Percentiles rank a stretch among this genome's conserved stretches.
Conservation (phyloP, 345 rosid species). For the Acer campestre region DNA sequence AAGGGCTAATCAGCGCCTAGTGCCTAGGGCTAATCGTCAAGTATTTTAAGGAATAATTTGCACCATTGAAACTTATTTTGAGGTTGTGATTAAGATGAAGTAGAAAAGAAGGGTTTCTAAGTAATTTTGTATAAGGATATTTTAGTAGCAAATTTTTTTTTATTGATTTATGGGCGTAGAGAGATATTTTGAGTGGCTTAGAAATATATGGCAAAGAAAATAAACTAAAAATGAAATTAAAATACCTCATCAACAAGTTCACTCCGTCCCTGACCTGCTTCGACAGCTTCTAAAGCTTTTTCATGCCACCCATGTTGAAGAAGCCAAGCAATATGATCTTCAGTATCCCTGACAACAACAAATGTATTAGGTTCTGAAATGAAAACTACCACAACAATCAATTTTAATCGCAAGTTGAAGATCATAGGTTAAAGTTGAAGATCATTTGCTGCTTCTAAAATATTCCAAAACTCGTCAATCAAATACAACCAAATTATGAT, state of each 20-base stretch:
- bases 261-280: conserved; percentile 92
- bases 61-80: too few species aligned
- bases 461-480: neutral
- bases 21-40: too few species aligned
- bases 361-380: conserved; percentile 12
- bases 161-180: too few species aligned
- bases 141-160: too few species aligned
- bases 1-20: too few species aligned
- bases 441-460: neutral
- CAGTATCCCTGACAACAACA: conserved; percentile 74
- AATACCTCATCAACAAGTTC: conserved; percentile 95
- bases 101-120: too few species aligned
- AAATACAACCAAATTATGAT: neutral
- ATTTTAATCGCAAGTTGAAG: neutral
- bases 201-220: neutral
- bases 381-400: neutral
- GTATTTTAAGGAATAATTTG: too few species aligned
- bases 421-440: neutral
- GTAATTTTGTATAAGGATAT: too few species aligned
- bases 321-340: conserved; percentile 99
- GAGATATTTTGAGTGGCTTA: too few species aligned
- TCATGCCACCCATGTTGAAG: conserved; percentile 98
- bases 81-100: too few species aligned
- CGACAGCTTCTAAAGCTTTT: conserved; percentile 97
- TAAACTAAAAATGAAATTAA: neutral